Base-by-base conservation (phyloP, 2,329 filamentous ascomycete genomes). In the Nemania sp. region DNA sequence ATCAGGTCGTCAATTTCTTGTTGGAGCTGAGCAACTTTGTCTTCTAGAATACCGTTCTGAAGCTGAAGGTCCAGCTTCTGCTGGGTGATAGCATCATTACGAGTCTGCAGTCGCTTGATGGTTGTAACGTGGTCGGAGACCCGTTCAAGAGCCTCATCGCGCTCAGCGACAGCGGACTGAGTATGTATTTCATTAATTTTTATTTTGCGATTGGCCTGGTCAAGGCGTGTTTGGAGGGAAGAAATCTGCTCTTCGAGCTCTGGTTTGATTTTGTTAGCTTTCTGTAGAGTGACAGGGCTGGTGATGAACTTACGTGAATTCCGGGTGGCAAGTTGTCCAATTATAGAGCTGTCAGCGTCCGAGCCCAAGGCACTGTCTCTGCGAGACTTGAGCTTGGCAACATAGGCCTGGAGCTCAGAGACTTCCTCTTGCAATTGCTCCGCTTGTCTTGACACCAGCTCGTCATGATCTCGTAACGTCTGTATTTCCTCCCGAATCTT, bases 71-170 rank as follows among this genome's bases (percentile, higher is more conserved):
- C 73, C 12, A 73, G 70, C 39, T 76, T 78, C 61, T 79, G 74
- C 6, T 73, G 67, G 46, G 71, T 72, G 22, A 80, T 62, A 11
- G 68, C 60, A 31, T 72, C 69, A 54, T 77, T 75, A 53, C 70
- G 73, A 7, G 68, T 54, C 46, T 74, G 64, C 24, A 75, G 63
- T 6, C 61, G 62, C 60, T 77, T 81, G 60, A 82, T 80, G 28
- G 80, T 82, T 51, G 77, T 75, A 47, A 67, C 60, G 24, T 69
- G 68, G 45, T 83, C 77, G 23, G 81, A 80, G 5, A 86, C 75
- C 62, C 86, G 85, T 46, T 78, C 78, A 43, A 87, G 75, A 31
- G 86, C 80, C 41, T 83, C 82, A 61, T 89, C 86, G 24, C 84
- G 80, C 68, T 90, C 87, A 24, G 81, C 77, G 3, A 78, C 77